These are phyloP conservation scores for Aureobasidium musti DNA, from an alignment of 2,329 filamentous ascomycete genomes.

Conservation along the genomic window DNA sequence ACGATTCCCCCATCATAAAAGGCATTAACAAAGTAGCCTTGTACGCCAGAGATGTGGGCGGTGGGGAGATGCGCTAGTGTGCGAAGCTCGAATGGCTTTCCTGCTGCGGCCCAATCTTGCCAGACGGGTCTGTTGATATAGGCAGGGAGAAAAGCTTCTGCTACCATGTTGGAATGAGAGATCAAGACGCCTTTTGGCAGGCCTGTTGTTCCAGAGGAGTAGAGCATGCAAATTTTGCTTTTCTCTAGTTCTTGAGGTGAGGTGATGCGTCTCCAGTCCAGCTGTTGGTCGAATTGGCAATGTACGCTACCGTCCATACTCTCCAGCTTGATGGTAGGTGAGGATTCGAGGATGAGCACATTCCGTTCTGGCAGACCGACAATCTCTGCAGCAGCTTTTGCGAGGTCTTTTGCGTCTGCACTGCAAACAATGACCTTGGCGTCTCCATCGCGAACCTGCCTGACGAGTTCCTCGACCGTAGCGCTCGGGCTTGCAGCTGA, in stretches of 20 bases:
- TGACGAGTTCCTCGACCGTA: conserved; percentile 55
- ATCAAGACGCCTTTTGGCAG: conserved; percentile 47
- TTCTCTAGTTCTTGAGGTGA: conserved; percentile 52
- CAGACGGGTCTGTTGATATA: conserved; percentile 27
- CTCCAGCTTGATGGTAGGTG: not conserved
- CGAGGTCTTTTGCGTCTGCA: conserved; percentile 52
- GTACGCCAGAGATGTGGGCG: conserved; percentile 46
- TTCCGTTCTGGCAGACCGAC: conserved; percentile 50
- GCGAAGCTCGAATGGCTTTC: conserved; percentile 34
- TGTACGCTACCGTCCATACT: conserved; percentile 7
- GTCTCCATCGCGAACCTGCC: conserved; percentile 49
- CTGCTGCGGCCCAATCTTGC: conserved; percentile 12
- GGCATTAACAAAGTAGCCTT: conserved; percentile 45
- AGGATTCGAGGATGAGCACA: conserved; percentile 48
- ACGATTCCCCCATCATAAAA: conserved; percentile 47
- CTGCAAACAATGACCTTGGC: conserved; percentile 52
- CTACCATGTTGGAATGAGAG: conserved; percentile 37
- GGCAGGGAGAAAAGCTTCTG: conserved; percentile 24
- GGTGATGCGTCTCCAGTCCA: conserved; percentile 59
- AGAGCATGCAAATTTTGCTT: conserved; percentile 49
- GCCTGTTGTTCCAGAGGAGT: conserved; percentile 53
- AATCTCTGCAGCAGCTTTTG: conserved; percentile 54
- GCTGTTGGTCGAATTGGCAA: conserved; percentile 39
- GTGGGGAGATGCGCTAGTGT: conserved; percentile 47
- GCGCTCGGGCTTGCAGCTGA: conserved; percentile 56